Evolutionary conservation across 768 basidiomycete genomes (phyloP), one percentile per base, ranked within the genome.

Genomic region (Lepiota venenata): DNA sequence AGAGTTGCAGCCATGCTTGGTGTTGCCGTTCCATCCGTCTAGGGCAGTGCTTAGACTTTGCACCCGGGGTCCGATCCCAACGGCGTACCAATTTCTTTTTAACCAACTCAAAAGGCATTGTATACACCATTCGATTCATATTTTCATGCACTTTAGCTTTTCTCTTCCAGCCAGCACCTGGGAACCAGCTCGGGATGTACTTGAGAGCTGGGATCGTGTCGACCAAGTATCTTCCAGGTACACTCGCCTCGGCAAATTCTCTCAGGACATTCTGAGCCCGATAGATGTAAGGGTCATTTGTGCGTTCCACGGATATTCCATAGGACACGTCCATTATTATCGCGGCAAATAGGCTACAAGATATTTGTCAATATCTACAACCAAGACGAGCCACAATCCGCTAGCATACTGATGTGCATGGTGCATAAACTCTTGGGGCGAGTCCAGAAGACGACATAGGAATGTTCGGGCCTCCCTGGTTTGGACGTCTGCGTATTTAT

Each of bases 161-260:
- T 36, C 63, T 67, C 56, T 78, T 67, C 60, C 77, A 80, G 20
- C 68, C 70, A 6, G 74, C 71, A 0, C 79, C 79, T 21, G 78
- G 77, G 5, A 78, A 35, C 77, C 78, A 80, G 11, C 47, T 37
- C 0, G 70, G 71, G 1, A 71, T 52, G 25, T 69, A 58, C 60
- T 47, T 58, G 61, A 64, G 46, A 8, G 58, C 50, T 4, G 65
- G 67, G 49, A 67, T 61, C 15, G 53, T 64, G 50, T 64, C 63
- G 1, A 70, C 67, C 4, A 71, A 58, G 36, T 65, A 70, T 11
- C 61, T 61, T 5, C 70, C 71, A 0, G 69, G 66, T 10, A 63
- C 54, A 12, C 55, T 59, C 0, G 66, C 66, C 1, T 61, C 60
- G 0, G 62, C 50, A 15, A 60, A 59, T 16, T 61, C 58, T 56